Evolutionary conservation across 106 monocot genomes (phyloP).

Genomic region (Triglochin maritima): DNA sequence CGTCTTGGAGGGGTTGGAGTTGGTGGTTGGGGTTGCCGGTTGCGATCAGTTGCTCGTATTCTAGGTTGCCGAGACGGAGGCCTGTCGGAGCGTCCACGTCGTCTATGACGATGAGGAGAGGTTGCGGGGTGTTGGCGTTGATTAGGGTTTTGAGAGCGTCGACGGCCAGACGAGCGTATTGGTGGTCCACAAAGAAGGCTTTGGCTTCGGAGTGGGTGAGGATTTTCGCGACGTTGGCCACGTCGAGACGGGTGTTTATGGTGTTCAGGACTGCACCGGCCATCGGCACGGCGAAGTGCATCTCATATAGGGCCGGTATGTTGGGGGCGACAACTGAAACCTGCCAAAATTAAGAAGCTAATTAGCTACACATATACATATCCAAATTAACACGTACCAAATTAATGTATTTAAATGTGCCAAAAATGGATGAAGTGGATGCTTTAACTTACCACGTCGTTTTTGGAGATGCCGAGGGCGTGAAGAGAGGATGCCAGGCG

Average conservation of each 20-base stretch:
- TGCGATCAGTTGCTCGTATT: constrained; percentile 55
- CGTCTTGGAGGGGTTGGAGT: constrained; percentile 28
- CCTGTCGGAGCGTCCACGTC: constrained; percentile 24
- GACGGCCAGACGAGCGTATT: constrained; percentile 16
- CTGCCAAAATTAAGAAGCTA: neutral
- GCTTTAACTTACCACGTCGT: constrained; percentile 35
- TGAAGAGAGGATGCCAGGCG: constrained; percentile 54
- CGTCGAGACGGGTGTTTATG: constrained; percentile 71
- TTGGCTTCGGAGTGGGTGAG: constrained; percentile 51
- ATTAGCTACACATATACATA: neutral
- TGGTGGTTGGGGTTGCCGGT: constrained; percentile 21
- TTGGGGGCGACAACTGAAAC: constrained; percentile 72
- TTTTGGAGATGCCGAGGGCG: constrained; percentile 38
- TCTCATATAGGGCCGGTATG: constrained; percentile 61
- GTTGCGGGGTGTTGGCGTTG: neutral
- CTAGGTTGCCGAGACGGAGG: constrained; percentile 15
- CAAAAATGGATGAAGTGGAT: too few species aligned
- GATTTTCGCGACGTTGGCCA: constrained; percentile 37
- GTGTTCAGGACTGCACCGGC: constrained; percentile 73
- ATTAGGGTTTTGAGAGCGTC: neutral
- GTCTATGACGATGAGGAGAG: constrained; percentile 34
- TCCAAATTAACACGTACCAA: neutral
- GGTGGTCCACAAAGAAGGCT: constrained; percentile 56
- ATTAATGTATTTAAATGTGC: too few species aligned
- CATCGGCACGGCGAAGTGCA: constrained; percentile 93